These are phyloP conservation scores for Vitellaria paradoxa DNA, from an alignment of 179 eudicot genomes.

Conservation along the genomic window DNA sequence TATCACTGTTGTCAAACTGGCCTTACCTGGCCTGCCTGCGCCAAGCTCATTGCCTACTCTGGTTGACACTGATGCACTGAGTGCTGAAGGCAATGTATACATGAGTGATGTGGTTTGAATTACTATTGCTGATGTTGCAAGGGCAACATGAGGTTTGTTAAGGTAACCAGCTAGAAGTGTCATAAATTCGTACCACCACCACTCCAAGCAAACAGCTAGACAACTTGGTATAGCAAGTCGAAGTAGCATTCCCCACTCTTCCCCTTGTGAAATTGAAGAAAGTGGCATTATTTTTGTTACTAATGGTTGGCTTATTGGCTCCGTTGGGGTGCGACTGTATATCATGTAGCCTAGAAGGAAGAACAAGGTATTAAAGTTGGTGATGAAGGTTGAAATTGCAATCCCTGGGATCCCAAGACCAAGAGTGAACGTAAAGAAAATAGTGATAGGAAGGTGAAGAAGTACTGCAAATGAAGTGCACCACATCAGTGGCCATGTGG, in stretches of 20 bases:
- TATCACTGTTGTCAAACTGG: constrained; percentile 58
- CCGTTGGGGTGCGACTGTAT: constrained; percentile 29
- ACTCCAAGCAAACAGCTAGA: constrained; percentile 73
- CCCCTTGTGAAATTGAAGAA: constrained; percentile 30
- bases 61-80: constrained; percentile 73
- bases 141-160: constrained; percentile 57
- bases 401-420: constrained; percentile 63
- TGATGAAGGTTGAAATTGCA: constrained; percentile 56
- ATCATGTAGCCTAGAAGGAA: constrained; percentile 49
- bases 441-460: constrained; percentile 60
- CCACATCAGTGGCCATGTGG: constrained; percentile 83
- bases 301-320: constrained; percentile 34
- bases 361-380: constrained; percentile 53
- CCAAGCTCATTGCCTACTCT: constrained; percentile 91
- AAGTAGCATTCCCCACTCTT: constrained; percentile 65
- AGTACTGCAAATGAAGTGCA: constrained; percentile 56
- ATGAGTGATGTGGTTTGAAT: constrained; percentile 86
- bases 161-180: constrained; percentile 85
- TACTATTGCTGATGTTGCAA: constrained; percentile 82
- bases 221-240: constrained; percentile 75
- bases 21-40: constrained; percentile 68
- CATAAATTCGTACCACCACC: constrained; percentile 99
- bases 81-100: constrained; percentile 82
- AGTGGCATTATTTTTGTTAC: constrained; percentile 24
- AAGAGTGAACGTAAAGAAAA: constrained; percentile 55